Evolutionary conservation across 345 rosid species (phyloP), one percentile per base, ranked within the genome.

Genomic region (Gossypioides kirkii): DNA sequence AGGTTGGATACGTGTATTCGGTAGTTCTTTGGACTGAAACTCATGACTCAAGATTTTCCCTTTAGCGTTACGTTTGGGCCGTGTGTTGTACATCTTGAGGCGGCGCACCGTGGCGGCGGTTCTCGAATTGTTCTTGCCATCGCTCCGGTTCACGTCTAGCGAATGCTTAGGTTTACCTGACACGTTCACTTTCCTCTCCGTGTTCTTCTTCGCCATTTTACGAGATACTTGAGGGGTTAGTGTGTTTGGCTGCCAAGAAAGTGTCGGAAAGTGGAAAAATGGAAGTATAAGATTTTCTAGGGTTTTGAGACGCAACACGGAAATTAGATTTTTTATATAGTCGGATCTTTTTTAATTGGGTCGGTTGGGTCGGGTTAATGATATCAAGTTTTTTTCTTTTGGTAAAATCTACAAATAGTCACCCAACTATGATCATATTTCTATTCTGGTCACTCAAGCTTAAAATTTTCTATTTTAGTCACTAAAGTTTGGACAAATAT

Each of bases 151-250:
- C 3, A 80, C 86, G 77, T 94, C 98, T n/a, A 94, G 90, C 0
- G 96, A 89, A 78, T 92, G 98, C 83, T 92, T 94, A 18, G 96
- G 97, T 80, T 90, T 94, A 0, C 98, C 99, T 8, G 94, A 89
- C 0, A 87, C 84, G 73, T 86, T 92, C n/a, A 82, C 79, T 71
- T 81, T 89, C 88, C n/a, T 89, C 89, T 90, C 96, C 76, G 68
- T 79, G 65, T 62, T 80, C 78, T 78, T 80, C 78, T 72, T 80
- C 50, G 18, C 82, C 90, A 87, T 84, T 67, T 11, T 77, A 2
- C 14, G 25, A 52, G 36, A 67, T 72, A 11, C 3, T 73, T 61
- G 8, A 1, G 62, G 6, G 2, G 10, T 49, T 10, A 22, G 36
- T 26, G 53, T 23, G 74, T 59, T 42, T 45, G 55, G 67, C 10